Conservation (phyloP, 2,329 filamentous ascomycete species). For the Verruconis gallopava region DNA sequence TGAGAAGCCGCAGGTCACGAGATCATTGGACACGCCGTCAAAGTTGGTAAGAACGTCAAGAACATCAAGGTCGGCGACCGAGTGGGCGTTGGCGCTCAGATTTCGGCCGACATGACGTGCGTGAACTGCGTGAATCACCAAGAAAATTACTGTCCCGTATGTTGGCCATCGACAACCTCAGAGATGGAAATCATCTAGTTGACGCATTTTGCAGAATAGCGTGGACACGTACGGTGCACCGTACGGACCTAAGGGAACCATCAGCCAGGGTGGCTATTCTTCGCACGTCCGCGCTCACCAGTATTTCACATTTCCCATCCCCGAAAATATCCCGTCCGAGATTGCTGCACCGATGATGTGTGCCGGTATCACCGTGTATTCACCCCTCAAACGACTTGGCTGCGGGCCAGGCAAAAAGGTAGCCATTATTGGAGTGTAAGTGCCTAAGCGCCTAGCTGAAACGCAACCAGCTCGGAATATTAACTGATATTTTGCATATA, state of each 20-base stretch:
- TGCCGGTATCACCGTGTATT: conserved; percentile 70
- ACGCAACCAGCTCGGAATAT: not conserved
- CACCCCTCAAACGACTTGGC: conserved; percentile 63
- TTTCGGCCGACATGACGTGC: conserved; percentile 37
- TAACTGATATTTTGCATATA: conserved; percentile 14
- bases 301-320: conserved; percentile 65
- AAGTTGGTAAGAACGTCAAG: conserved; percentile 37
- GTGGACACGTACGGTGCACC: conserved; percentile 38
- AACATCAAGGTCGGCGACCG: conserved; percentile 33
- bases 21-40: conserved; percentile 36
- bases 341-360: conserved; percentile 72
- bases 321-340: conserved; percentile 48
- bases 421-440: conserved; percentile 54
- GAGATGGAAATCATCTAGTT: too few relatives aligned
- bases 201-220: conserved; percentile 24
- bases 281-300: conserved; percentile 62
- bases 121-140: conserved; percentile 38
- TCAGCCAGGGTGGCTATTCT: conserved; percentile 54
- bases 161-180: too few relatives aligned
- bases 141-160: conserved; percentile 38
- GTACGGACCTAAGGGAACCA: conserved; percentile 43
- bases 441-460: too few relatives aligned
- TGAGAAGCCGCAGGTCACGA: conserved; percentile 41
- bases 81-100: conserved; percentile 39
- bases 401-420: conserved; percentile 68